Base-by-base conservation (phyloP, 2,329 filamentous ascomycete genomes). In the Bisporella sp. region DNA sequence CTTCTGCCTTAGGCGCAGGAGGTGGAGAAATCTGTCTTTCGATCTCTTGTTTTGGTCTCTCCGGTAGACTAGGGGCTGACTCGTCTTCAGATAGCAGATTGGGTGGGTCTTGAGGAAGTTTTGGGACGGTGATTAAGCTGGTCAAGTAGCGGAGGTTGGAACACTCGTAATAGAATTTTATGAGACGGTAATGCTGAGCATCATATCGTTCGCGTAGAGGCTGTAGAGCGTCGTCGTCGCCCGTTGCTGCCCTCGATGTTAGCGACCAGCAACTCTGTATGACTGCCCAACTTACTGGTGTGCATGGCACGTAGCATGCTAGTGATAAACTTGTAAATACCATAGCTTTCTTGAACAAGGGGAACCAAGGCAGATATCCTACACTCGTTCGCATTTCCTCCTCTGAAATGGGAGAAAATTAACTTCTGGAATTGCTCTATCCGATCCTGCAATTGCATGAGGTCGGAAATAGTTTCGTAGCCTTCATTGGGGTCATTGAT, bases 231-330 rank as follows among this genome's bases (percentile, higher is more conserved):
- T 96, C 93, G 56, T 95, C 87, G 62, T 99, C 93, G 50, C 93
- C 92, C 9, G 93, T 93, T 44, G 89, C 87, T 87, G 57, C 30
- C 30, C 50, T 47, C 35, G 32, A 8, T 9, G 5, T 5, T 37
- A 35, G 21, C 7, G 13, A 28, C 32, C 13, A 2, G 29, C 30
- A 46, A 6, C 29, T 46, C 44, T 46, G 6, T n/a, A 31, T 40
- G 39, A 48, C 30, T 33, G 29, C 30, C 28, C n/a, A 37, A 72
- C 84, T 65, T 74, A 91, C 87, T 90, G 3, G 88, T 92, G 68
- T 99, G 92, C 91, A 99, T 96, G 12, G 93, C 93, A 50, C 93
- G 82, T 55, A 99, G 72, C 93, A 99, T 99, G 85, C 93, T 99
- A 0, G 93, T 99, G 58, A 96, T 91, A 68, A 99, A 99, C 71